Evolutionary conservation across 192 early-diverging fungal species (phyloP).

Genomic region (Kickxella alabastrina): DNA sequence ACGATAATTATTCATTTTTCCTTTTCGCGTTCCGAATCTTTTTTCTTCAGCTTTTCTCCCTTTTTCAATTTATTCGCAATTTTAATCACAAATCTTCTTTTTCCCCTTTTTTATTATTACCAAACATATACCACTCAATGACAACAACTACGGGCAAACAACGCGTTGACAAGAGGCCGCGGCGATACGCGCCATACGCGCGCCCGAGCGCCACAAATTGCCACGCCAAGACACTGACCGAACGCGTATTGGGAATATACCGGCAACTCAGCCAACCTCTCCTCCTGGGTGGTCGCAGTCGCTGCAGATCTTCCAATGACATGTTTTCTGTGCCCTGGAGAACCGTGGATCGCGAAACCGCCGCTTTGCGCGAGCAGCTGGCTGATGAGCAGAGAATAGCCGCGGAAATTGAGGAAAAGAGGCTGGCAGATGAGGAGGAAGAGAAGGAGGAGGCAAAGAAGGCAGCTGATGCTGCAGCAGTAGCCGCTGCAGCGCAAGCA

Average conservation of each 20-base stretch:
- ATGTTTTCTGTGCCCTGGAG: conserved; percentile 47
- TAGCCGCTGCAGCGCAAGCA: background rate
- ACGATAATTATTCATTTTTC: conserved; percentile 1
- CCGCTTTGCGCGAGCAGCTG: conserved; percentile 35
- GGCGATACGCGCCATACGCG: conserved; percentile 27
- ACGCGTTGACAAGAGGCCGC: conserved; percentile 6
- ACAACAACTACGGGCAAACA: background rate
- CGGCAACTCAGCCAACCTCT: conserved; percentile 31
- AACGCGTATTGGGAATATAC: conserved; percentile 24
- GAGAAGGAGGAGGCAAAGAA: background rate
- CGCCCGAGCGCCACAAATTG: conserved; percentile 8
- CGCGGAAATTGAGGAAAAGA: conserved; percentile 6
- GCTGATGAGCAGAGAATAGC: conserved; percentile 10
- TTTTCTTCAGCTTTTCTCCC: background rate
- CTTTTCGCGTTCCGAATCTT: background rate
- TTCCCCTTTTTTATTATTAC: background rate
- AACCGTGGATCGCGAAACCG: conserved; percentile 37
- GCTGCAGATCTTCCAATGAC: conserved; percentile 3
- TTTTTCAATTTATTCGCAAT: too few species aligned
- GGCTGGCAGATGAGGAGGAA: conserved; percentile 2
- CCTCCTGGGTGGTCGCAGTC: conserved; percentile 19
- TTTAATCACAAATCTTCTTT: background rate
- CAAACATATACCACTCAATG: background rate
- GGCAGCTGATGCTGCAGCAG: background rate
- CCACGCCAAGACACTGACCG: conserved; percentile 13